Conservation (phyloP, 306 rosid species). For the Malus sylvestris region DNA sequence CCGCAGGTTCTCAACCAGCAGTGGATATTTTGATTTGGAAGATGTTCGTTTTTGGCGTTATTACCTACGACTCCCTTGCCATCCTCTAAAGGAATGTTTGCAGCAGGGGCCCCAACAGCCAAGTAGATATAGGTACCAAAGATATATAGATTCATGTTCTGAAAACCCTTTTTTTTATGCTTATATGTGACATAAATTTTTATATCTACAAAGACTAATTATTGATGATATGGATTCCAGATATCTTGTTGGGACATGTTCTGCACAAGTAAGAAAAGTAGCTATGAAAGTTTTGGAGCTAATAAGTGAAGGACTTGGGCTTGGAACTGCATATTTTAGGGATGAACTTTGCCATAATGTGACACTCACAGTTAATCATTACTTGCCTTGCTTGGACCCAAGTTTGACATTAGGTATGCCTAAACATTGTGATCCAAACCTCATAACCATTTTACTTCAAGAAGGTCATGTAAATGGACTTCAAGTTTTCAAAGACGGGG, state of each 20-base stretch:
- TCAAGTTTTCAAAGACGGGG: constrained; percentile 40
- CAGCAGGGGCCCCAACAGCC: too few species aligned
- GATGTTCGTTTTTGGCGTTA: neutral
- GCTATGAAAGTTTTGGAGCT: constrained; percentile 8
- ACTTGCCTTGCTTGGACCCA: constrained; percentile 11
- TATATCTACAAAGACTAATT: too few species aligned
- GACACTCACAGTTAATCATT: neutral
- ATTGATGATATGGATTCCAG: too few species aligned
- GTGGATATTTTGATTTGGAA: neutral
- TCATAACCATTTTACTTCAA: constrained; percentile 18
- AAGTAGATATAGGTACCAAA: too few species aligned
- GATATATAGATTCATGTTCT: too few species aligned
- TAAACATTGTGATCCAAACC: constrained; percentile 19
- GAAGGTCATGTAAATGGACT: constrained; percentile 16
- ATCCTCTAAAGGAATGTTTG: neutral
- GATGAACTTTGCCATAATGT: too few species aligned
- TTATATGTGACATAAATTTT: too few species aligned
- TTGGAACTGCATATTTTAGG: neutral
- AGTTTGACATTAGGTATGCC: constrained; percentile 5
- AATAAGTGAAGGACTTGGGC: constrained; percentile 17
- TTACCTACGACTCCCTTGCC: neutral
- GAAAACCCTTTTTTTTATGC: too few species aligned
- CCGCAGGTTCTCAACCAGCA: neutral
- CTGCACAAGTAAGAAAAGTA: neutral
- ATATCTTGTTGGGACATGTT: neutral